These are phyloP conservation scores for Omphalotus olearius DNA, from an alignment of 1,284 basidiomycete genomes.

Conservation along the genomic window DNA sequence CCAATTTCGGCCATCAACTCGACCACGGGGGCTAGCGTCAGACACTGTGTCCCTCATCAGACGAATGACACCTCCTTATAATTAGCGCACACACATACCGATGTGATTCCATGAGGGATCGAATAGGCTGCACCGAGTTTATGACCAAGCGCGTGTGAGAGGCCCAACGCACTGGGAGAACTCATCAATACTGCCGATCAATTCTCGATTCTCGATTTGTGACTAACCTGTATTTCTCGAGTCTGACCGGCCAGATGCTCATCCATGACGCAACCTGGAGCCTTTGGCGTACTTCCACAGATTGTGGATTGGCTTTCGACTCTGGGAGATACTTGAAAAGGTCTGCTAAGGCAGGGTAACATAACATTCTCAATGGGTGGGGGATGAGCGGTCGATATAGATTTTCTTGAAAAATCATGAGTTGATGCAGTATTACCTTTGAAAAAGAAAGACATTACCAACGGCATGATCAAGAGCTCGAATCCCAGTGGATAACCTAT, in stretches of 20 bases:
- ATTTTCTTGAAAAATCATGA: conserved; percentile 40
- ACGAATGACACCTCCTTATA: not conserved
- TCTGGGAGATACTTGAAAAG: conserved; percentile 71
- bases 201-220: not conserved
- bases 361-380: conserved; percentile 59
- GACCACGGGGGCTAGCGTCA: conserved; percentile 69
- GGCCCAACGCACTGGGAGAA: conserved; percentile 51
- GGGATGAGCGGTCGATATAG: conserved; percentile 61
- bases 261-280: conserved; percentile 77
- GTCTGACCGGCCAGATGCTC: conserved; percentile 67
- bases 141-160: conserved; percentile 74
- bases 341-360: conserved; percentile 63
- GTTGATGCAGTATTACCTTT: not conserved
- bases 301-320: conserved; percentile 54
- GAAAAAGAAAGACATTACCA: conserved; percentile 36
- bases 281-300: conserved; percentile 60
- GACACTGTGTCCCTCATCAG: conserved; percentile 42
- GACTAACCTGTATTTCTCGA: conserved; percentile 47
- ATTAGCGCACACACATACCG: conserved; percentile 39
- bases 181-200: not conserved
- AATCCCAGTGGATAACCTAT: conserved; percentile 72
- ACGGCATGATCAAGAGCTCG: conserved; percentile 79
- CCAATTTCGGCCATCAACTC: conserved; percentile 51
- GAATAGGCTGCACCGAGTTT: conserved; percentile 72
- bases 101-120: conserved; percentile 82